A percentile compares a stretch with the other conserved stretches of the same genome.
Evolutionary conservation across 176 grass and related monocot genomes (phyloP).

Genomic region (Triticum turgidum): DNA sequence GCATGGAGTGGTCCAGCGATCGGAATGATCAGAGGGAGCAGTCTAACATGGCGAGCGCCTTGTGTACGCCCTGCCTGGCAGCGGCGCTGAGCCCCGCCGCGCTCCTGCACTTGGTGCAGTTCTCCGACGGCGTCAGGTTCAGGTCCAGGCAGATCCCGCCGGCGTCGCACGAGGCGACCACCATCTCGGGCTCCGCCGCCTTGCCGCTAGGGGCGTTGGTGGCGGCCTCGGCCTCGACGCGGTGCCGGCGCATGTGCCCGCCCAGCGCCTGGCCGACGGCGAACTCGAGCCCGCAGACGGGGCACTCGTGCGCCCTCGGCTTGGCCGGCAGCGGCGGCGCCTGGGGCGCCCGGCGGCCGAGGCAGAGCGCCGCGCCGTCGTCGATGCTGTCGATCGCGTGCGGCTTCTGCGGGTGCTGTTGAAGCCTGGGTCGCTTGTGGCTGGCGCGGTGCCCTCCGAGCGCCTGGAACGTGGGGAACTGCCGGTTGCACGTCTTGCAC

Average conservation of each 20-base stretch:
- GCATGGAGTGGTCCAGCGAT: not conserved
- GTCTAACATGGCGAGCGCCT: slow-evolving; percentile 65
- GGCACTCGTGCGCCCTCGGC: slow-evolving; percentile 68
- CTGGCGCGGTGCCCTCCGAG: slow-evolving; percentile 79
- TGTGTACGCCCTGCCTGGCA: slow-evolving; percentile 41
- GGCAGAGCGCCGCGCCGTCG: slow-evolving; percentile 24
- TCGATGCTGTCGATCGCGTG: not conserved
- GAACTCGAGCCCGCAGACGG: slow-evolving; percentile 84
- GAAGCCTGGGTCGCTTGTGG: slow-evolving; percentile 46
- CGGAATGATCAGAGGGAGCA: slow-evolving; percentile 47
- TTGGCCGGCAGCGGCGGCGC: slow-evolving; percentile 15
- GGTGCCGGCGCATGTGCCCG: slow-evolving; percentile 87
- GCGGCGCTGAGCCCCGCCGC: slow-evolving; percentile 24
- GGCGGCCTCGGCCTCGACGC: slow-evolving; percentile 29
- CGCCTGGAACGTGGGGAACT: slow-evolving; percentile 85
- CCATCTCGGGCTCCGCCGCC: not conserved
- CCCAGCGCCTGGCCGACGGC: slow-evolving; percentile 82
- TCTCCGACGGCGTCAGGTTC: slow-evolving; percentile 82
- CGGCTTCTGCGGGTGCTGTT: not conserved
- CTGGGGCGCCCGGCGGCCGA: not conserved
- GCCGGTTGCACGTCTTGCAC: slow-evolving; percentile 91
- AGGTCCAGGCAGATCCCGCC: slow-evolving; percentile 59
- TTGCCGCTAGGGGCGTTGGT: not conserved
- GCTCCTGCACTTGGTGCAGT: slow-evolving; percentile 56
- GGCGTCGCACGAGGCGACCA: slow-evolving; percentile 18